Percentiles rank a stretch among this genome's conserved stretches.
These are phyloP conservation scores for Solanum habrochaites DNA, from an alignment of 257 asterid species.

Conservation along the genomic window DNA sequence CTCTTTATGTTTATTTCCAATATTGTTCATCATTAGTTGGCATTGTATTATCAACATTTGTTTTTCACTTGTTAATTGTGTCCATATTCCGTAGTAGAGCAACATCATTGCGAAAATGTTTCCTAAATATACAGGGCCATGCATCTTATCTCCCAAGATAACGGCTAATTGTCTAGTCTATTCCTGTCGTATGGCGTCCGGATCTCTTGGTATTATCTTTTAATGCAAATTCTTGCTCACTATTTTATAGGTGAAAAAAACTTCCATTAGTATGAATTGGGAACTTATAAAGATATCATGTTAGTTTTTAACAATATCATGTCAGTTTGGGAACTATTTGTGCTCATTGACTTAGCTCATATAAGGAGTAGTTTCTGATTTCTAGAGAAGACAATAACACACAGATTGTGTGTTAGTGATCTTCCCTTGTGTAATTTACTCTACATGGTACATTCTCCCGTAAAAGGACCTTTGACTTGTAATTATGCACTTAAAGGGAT, in stretches of 20 bases:
- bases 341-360: background rate
- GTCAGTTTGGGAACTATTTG: background rate
- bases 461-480: background rate
- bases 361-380: background rate
- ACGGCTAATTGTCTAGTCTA: background rate
- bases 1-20: constrained; percentile 3
- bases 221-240: background rate
- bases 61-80: background rate
- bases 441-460: background rate
- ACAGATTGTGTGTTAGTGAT: background rate
- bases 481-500: background rate
- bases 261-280: background rate
- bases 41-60: background rate
- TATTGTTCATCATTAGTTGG: background rate
- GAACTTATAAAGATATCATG: background rate
- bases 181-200: background rate
- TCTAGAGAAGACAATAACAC: background rate
- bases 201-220: background rate
- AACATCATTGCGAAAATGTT: background rate
- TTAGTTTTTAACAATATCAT: background rate
- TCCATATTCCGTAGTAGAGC: background rate
- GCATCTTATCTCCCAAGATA: background rate
- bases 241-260: background rate
- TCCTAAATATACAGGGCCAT: background rate
- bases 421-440: background rate